Evolutionary conservation across 2,329 filamentous ascomycete species (phyloP).

Genomic region (Bipolaris victoriae): DNA sequence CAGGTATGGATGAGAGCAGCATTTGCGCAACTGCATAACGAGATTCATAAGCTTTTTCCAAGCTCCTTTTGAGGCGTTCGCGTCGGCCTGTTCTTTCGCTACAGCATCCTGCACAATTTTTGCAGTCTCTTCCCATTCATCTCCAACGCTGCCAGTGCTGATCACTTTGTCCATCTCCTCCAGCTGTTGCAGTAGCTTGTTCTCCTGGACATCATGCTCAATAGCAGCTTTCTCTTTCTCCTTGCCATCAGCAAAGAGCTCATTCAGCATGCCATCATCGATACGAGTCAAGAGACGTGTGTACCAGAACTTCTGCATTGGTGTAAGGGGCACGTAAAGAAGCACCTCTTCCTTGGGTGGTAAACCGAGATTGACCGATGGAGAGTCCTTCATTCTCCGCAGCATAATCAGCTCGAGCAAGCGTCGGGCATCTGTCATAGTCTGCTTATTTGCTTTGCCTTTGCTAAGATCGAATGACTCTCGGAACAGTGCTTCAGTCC

Average conservation of each 20-base stretch:
- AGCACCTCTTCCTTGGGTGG: conserved; percentile 64
- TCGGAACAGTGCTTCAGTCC: conserved; percentile 59
- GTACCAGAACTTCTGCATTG: conserved; percentile 66
- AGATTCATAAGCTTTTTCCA: conserved; percentile 62
- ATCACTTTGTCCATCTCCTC: conserved; percentile 41
- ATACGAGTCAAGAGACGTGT: conserved; percentile 62
- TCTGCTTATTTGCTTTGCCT: conserved; percentile 59
- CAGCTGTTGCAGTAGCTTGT: conserved; percentile 41
- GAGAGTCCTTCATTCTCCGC: conserved; percentile 62
- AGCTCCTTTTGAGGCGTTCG: conserved; percentile 43
- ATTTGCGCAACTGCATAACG: conserved; percentile 63
- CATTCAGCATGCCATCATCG: conserved; percentile 58
- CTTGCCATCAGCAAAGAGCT: conserved; percentile 58
- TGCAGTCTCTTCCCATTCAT: conserved; percentile 73
- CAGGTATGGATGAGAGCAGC: conserved; percentile 62
- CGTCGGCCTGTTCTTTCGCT: conserved; percentile 43
- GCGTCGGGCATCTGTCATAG: conserved; percentile 60
- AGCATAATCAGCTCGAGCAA: conserved; percentile 66
- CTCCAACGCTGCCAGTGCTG: conserved; percentile 14
- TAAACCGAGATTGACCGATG: conserved; percentile 60
- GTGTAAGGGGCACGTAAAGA: conserved; percentile 63
- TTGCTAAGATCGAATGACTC: conserved; percentile 63
- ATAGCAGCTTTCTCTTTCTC: conserved; percentile 52
- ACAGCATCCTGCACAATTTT: conserved; percentile 94
- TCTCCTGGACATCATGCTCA: conserved; percentile 47